Conservation (phyloP, 139 green algal genomes). For the Ettlia oleoabundans region DNA sequence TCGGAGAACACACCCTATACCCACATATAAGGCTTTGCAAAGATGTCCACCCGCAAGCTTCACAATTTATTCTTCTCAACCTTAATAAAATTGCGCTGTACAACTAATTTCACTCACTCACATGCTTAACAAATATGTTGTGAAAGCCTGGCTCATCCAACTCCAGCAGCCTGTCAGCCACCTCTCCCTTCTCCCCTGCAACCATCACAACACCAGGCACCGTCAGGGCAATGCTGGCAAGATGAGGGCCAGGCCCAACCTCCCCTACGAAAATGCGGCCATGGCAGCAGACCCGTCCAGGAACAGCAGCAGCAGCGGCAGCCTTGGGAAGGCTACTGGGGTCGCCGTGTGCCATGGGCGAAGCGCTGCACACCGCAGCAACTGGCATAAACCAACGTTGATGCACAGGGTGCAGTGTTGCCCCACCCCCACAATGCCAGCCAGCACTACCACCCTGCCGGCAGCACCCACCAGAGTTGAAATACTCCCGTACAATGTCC, state of each 20-base stretch:
- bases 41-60: too few relatives aligned
- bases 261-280: background rate
- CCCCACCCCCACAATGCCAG: background rate
- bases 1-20: too few relatives aligned
- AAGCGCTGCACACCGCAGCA: too few relatives aligned
- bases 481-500: conserved; percentile 85
- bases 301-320: too few relatives aligned
- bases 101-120: conserved; percentile 11
- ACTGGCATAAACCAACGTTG: too few relatives aligned
- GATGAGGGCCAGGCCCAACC: background rate
- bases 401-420: too few relatives aligned
- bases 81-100: background rate
- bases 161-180: conserved; percentile 66
- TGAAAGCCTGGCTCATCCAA: conserved; percentile 86
- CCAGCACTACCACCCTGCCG: background rate
- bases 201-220: background rate
- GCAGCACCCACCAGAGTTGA: conserved; percentile 64
- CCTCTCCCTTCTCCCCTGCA: conserved; percentile 63
- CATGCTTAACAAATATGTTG: conserved; percentile 92
- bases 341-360: too few relatives aligned
- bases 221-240: background rate
- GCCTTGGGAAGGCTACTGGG: too few relatives aligned
- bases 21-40: too few relatives aligned
- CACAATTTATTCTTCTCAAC: too few relatives aligned
- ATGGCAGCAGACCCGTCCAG: conserved; percentile 22